Base-by-base conservation (phyloP, 352 stramenopile genomes). In the Phytophthora pini region DNA sequence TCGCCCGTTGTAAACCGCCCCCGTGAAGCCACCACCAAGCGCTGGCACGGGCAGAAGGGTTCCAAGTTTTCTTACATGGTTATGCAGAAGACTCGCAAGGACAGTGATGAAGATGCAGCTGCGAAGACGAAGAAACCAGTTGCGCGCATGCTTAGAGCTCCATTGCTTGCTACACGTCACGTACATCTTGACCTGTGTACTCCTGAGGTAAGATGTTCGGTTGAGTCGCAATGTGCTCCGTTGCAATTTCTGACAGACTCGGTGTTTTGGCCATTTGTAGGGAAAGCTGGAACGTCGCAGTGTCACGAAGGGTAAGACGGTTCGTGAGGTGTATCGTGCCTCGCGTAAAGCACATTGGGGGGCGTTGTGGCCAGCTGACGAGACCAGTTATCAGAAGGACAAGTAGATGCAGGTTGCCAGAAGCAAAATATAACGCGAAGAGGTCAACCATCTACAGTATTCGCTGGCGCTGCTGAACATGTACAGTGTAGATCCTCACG, bases 11-110 rank as follows among this genome's bases (percentile, higher is more conserved):
- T 95, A 22, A 75, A 88, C 40, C 82, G 72, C n/a, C 87, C 87
- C 36, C 86, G 85, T 13, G 84, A 92, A 39, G 75, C 79, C 22
- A 93, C 84, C 12, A 75, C 82, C 1, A 92, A 93, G 83, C 82
- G 87, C 59, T 95, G 85, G 85, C 78, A 92, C 46, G 85, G 85
- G 31, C 85, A 95, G 59, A 89, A 92, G 56, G 85, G 87, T 26
- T 88, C 86, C 74, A 95, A 95, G 73, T 94, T 95, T 49, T 94
- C 85, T 39, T 95, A 95, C 57, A 72, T 92, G 51, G 78, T 90
- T 29, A 75, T 95, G 57, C 80, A 95, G 64, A 95, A 94, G 69
- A 86, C 55, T 10, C 15, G 34, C 43, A 69, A 66, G 20, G 49
- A 29, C 39, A 72, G 74, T 39, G 60, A 70, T 4, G 55, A 55